Conservation (phyloP, 1,284 basidiomycete genomes). For the Neonothopanus nambi region DNA sequence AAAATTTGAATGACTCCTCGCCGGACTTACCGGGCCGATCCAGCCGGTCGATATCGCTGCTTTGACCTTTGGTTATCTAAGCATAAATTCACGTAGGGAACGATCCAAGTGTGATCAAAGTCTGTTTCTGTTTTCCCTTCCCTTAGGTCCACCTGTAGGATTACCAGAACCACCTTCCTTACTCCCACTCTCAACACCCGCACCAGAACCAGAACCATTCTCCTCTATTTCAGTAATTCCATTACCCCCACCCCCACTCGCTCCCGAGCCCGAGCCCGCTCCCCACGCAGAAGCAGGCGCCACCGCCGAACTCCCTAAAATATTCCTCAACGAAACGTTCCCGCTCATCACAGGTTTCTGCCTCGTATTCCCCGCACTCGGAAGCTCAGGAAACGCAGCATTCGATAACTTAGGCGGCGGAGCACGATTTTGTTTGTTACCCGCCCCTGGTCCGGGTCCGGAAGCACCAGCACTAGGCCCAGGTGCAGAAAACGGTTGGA, state of each 20-base stretch:
- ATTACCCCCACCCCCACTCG: constrained; percentile 7
- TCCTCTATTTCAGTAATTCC: constrained; percentile 18
- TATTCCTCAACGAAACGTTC: constrained; percentile 70
- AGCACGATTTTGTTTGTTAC: constrained; percentile 14
- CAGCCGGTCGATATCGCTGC: no score
- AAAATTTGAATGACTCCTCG: no score
- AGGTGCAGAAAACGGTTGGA: constrained; percentile 20
- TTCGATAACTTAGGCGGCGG: constrained; percentile 52
- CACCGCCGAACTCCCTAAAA: constrained; percentile 52
- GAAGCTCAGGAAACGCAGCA: constrained; percentile 73
- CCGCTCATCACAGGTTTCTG: constrained; percentile 58
- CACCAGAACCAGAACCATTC: constrained; percentile 12
- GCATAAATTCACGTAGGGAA: constrained; percentile 49
- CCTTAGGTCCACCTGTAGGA: constrained; percentile 38
- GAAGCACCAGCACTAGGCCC: constrained; percentile 2
- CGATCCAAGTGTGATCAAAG: constrained; percentile 70
- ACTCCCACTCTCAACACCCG: not conserved
- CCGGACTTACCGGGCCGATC: no score
- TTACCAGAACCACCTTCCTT: not conserved
- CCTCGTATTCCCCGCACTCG: constrained; percentile 39
- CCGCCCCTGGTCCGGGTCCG: constrained; percentile 20
- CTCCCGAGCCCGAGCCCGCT: constrained; percentile 19
- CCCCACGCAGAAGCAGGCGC: constrained; percentile 52
- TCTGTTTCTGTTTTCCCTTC: constrained; percentile 84
- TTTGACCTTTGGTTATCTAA: not conserved